Evolutionary conservation across 164 flowering plant genomes (phyloP), one percentile per base, ranked within the genome.

Genomic region (Chimonanthus salicifolius): DNA sequence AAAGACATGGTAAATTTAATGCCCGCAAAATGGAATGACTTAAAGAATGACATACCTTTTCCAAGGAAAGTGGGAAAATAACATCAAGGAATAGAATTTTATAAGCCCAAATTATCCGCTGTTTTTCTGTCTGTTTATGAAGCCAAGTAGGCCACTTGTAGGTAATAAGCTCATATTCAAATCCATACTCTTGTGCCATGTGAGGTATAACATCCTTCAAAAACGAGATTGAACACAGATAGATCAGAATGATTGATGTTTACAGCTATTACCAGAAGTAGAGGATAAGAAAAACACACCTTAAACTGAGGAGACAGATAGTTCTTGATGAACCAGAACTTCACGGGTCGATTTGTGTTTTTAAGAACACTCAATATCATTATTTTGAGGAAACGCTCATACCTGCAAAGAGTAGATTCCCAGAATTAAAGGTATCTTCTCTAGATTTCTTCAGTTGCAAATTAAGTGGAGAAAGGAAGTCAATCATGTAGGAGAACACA

Each of bases 141-240:
- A 96, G 82, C 98, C 99, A 96, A 7, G 97, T 88, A 43, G 99
- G 99, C 99, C 99, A 96, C 79, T 96, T 96, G 81, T 96, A 96
- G 15, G 98, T 96, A 67, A 96, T 83, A 11, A 96, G 85, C 74
- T 93, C 99, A 81, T 89, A 93, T 67, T 90, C 95, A 78, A 96
- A 96, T 65, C 92, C 97, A 87, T 95, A 95, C 68, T 89, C 91
- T 62, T 76, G 78, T 58, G 99, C 99, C 99, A 96, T 96, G 74
- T 87, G 92, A 8, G 99, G 99, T 75, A 96, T 92, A 65, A 96
- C 86, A 83, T 92, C 94, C 99, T 95, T 87, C 80, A 80, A 6
- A 47, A 33, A 69, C 58, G 49, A 5, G 49, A 49, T 67, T 18
- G 67, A 64, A 47, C 13, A 2, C 58, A 62, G 44, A 75, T 18